Evolutionary conservation across 176 grass and related monocot species (phyloP), one percentile per base, ranked within the genome.

Genomic region (Ananas comosus): DNA sequence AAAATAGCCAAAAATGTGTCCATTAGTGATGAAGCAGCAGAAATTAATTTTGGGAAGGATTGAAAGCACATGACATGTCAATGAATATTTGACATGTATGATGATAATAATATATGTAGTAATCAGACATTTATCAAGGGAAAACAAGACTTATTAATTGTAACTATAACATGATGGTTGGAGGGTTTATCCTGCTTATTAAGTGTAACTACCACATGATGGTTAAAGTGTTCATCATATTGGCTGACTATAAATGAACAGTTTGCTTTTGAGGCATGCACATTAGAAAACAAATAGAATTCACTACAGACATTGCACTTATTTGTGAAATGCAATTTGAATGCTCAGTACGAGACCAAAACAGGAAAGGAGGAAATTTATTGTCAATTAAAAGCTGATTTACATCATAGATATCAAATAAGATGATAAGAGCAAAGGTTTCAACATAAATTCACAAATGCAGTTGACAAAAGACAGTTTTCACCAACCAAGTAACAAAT

Each of bases 401-500:
- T 17, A 59, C 14, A 59, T 17, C n/a, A 59, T 59, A 59, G 1
- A 16, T 18, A 59, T 5, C 5, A 59, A 59, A 19, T 17, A 59
- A 59, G 19, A 19, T 14, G 10, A 7, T 59, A 8, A 19, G 19
- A 9, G 54, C 0, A 59, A 17, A 56, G 12, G 53, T 56, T 3
- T n/a, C 53, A 56, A 56, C 13, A 13, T 14, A 56, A 14, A n/a
- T 56, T 59, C 14, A 17, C 19, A 17, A 21, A 59, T 59, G 54
- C 54, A 59, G 4, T 59, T 17, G 54, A 63, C 2, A 69, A 71
- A 71, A 67, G 50, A 12, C 65, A 68, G 54, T 53, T 70, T 49
- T 64, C 9, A 57, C 53, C 75, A 83, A 96, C 92, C 92, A 96
- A 29, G 92, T 96, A 72, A 92, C 65, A 63, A 96, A 89, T 67